Evolutionary conservation across 2,329 filamentous ascomycete genomes (phyloP).

Genomic region (Penicillium capsulatum): DNA sequence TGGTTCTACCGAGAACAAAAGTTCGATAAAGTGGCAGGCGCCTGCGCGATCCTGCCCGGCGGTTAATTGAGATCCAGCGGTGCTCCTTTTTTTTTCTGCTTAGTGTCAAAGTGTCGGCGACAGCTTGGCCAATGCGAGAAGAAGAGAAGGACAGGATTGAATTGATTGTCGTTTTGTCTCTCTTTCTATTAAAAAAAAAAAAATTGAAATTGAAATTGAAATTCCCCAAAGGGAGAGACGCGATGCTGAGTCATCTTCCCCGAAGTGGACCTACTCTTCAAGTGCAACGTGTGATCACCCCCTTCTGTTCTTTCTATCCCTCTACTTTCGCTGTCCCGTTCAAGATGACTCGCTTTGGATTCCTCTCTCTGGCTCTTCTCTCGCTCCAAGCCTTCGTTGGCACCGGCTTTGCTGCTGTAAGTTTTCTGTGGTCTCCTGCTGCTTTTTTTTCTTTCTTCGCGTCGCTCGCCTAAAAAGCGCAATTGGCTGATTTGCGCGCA

Average conservation of each 20-base stretch:
- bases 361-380: conserved; percentile 67
- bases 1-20: not conserved
- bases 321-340: conserved; percentile 23
- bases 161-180: conserved; percentile 3
- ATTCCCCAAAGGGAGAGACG: conserved; percentile 10
- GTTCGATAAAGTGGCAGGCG: conserved; percentile 7
- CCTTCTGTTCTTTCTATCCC: conserved; percentile 11
- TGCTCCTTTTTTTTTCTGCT: too few relatives aligned
- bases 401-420: conserved; percentile 59
- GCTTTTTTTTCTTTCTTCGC: conserved; percentile 3
- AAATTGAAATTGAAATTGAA: conserved; percentile 14
- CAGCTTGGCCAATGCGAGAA: too few relatives aligned
- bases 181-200: conserved; percentile 10
- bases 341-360: conserved; percentile 68
- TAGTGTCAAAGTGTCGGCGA: too few relatives aligned
- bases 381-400: conserved; percentile 64
- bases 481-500: conserved; percentile 22
- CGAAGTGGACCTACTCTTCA: conserved; percentile 27
- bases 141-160: too few relatives aligned
- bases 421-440: conserved; percentile 32
- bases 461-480: conserved; percentile 11
- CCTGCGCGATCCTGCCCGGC: conserved; percentile 18
- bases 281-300: conserved; percentile 23
- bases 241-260: conserved; percentile 23
- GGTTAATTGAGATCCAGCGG: conserved; percentile 4